Evolutionary conservation across 192 early-diverging fungal genomes (phyloP).

Genomic region (Mortierella claussenii): DNA sequence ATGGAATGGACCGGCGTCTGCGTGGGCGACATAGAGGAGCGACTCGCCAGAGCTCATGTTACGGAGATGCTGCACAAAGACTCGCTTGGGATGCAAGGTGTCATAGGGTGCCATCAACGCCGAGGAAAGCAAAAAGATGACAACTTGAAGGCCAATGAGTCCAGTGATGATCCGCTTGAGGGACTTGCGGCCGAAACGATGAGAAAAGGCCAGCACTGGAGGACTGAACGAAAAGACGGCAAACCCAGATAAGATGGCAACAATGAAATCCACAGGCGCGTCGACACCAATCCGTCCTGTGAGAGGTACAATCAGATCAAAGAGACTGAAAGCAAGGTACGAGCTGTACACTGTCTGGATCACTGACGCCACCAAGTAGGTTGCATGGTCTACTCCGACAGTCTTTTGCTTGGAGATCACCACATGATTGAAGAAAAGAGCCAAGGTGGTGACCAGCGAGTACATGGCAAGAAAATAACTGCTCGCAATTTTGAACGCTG

Average conservation of each 20-base stretch:
- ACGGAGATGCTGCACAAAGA: conserved; percentile 70
- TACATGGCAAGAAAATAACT: conserved; percentile 61
- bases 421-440: too few relatives aligned
- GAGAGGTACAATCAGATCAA: conserved; percentile 75
- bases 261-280: conserved; percentile 72
- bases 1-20: conserved; percentile 64
- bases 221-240: conserved; percentile 54
- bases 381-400: conserved; percentile 17
- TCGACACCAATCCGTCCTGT: conserved; percentile 74
- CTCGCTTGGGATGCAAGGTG: conserved; percentile 69
- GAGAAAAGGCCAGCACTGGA: conserved; percentile 62
- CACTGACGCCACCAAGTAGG: conserved; percentile 48
- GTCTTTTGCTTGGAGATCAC: conserved; percentile 45
- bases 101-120: conserved; percentile 61
- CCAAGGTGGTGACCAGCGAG: conserved; percentile 23
- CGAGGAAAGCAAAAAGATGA: conserved; percentile 32
- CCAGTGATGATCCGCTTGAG: conserved; percentile 41
- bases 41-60: conserved; percentile 70
- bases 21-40: conserved; percentile 65
- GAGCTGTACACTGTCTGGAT: conserved; percentile 44
- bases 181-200: conserved; percentile 56
- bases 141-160: conserved; percentile 45
- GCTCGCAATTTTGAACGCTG: conserved; percentile 49
- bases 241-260: conserved; percentile 66
- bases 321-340: conserved; percentile 53